These are phyloP conservation scores for Quercus cerris DNA, from an alignment of 306 rosid genomes.

Conservation along the genomic window DNA sequence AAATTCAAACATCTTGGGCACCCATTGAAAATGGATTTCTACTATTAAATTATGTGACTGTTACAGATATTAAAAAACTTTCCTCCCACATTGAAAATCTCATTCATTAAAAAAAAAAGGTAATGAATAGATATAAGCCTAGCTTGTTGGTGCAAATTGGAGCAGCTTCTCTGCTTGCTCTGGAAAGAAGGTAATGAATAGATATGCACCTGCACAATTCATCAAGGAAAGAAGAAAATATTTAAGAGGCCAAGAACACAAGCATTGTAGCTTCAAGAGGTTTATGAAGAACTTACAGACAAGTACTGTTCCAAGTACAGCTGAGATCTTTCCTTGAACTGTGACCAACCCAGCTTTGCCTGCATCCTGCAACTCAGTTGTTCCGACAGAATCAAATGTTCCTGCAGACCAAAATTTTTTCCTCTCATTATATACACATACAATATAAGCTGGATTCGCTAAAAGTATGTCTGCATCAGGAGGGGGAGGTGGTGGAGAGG, in stretches of 20 bases:
- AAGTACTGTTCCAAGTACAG: constrained; percentile 87
- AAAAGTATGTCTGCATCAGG: not conserved
- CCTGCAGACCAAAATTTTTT: constrained; percentile 42
- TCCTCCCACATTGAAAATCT: not conserved
- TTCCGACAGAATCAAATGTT: constrained; percentile 74
- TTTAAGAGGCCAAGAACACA: not conserved
- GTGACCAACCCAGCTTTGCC: constrained; percentile 92
- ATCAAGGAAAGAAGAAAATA: constrained; percentile 13
- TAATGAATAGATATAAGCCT: not conserved
- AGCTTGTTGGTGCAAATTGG: constrained; percentile 52
- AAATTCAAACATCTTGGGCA: not conserved
- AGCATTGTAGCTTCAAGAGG: not conserved
- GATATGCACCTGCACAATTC: constrained; percentile 65
- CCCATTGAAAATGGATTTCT: not conserved
- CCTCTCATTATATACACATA: not conserved
- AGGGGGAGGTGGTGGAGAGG: too few species aligned
- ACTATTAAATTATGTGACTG: not conserved
- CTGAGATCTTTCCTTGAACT: constrained; percentile 85
- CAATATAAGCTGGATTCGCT: not conserved
- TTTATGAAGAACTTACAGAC: constrained; percentile 52
- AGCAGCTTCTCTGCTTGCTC: constrained; percentile 93
- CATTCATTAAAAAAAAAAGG: not conserved
- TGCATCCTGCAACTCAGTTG: constrained; percentile 77
- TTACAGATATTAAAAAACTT: not conserved
- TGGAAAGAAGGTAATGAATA: constrained; percentile 89